These are phyloP conservation scores for Solanum bukasovii DNA, from an alignment of 257 asterid genomes.

Conservation along the genomic window DNA sequence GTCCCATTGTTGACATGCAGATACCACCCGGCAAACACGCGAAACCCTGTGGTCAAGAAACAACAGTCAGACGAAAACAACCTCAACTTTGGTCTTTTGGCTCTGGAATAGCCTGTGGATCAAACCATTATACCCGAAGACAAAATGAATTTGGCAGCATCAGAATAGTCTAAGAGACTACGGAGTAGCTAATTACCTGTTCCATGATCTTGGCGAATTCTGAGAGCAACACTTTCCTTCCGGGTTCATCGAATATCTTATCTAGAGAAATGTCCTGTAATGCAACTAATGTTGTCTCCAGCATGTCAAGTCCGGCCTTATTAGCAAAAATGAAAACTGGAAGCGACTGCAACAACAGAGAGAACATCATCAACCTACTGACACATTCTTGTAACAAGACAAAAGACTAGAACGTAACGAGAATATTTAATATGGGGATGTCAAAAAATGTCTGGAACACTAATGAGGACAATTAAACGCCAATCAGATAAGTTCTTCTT, in stretches of 20 bases:
- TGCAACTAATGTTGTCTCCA: slow-evolving; percentile 85
- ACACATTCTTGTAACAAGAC: not conserved
- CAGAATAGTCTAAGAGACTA: not conserved
- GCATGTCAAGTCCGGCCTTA: slow-evolving; percentile 94
- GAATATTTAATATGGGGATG: not conserved
- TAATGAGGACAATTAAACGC: not conserved
- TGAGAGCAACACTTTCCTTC: slow-evolving; percentile 61
- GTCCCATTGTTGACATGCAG: slow-evolving; percentile 96
- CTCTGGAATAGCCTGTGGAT: not conserved
- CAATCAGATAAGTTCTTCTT: not conserved
- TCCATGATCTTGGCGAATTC: slow-evolving; percentile 87
- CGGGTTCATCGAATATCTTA: slow-evolving; percentile 74
- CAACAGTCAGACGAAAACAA: not conserved
- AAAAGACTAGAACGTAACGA: not conserved
- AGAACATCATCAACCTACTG: not conserved
- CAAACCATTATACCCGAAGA: not conserved
- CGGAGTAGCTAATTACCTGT: slow-evolving; percentile 38
- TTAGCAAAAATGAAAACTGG: slow-evolving; percentile 86
- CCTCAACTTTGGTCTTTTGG: not conserved
- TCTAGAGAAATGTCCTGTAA: slow-evolving; percentile 83
- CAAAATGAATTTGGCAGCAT: not conserved
- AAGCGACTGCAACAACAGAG: slow-evolving; percentile 38
- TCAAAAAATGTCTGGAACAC: not conserved
- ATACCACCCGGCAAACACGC: slow-evolving; percentile 78
- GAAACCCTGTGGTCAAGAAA: slow-evolving; percentile 40